Conservation (phyloP, 73 alveolate species). For the Durusdinium trenchii region DNA sequence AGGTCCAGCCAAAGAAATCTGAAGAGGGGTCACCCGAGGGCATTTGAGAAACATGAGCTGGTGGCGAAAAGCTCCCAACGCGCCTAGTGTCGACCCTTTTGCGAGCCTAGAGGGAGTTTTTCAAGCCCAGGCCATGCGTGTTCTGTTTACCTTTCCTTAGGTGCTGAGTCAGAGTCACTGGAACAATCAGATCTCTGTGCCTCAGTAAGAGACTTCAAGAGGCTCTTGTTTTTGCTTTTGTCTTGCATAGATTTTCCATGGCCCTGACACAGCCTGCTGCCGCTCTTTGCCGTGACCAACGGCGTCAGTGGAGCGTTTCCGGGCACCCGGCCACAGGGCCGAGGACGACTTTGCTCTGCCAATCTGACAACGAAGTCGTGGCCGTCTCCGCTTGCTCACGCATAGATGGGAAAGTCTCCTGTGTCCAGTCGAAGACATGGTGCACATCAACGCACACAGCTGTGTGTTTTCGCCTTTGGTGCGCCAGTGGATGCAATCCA, state of each 20-base stretch:
- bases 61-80: background rate
- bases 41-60: conserved; percentile 4
- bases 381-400: background rate
- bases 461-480: background rate
- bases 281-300: background rate
- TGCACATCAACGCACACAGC: background rate
- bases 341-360: conserved; percentile 26
- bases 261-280: conserved; percentile 60
- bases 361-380: background rate
- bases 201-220: background rate
- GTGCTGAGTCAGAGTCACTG: conserved; percentile 29
- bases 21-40: conserved; percentile 33
- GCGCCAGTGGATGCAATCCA: conserved; percentile 69
- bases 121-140: background rate
- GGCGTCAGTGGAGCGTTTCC: too few species aligned
- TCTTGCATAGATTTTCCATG: background rate
- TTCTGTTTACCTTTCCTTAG: background rate
- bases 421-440: background rate
- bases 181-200: background rate
- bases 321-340: background rate
- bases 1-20: too few species aligned
- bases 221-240: background rate
- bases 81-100: background rate
- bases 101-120: background rate
- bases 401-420: conserved; percentile 73